Conservation (phyloP, 1,284 basidiomycete species). For the Ceratobasidium sp. region DNA sequence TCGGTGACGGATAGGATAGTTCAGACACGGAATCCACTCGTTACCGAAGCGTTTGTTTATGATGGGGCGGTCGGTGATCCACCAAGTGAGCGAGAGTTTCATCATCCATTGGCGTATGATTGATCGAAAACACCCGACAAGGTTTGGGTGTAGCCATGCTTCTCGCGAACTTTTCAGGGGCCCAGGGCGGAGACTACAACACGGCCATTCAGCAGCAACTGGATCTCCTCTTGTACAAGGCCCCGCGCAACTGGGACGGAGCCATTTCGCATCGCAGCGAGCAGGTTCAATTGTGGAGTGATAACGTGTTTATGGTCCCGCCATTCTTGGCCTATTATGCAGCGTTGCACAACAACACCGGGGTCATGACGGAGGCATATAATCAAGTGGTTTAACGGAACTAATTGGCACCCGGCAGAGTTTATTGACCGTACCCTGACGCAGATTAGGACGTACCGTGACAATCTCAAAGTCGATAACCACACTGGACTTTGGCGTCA, state of each 20-base stretch:
- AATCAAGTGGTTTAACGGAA: constrained; percentile 50
- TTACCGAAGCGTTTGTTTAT: constrained; percentile 31
- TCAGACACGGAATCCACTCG: constrained; percentile 19
- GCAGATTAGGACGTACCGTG: constrained; percentile 57
- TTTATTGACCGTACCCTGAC: constrained; percentile 51
- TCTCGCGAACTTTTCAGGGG: constrained; percentile 40
- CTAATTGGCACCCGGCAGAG: constrained; percentile 50
- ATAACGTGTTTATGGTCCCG: constrained; percentile 66
- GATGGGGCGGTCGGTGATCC: constrained; percentile 41
- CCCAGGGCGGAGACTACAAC: constrained; percentile 36
- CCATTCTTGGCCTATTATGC: constrained; percentile 61
- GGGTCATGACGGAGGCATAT: constrained; percentile 14
- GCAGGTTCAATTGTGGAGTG: constrained; percentile 56
- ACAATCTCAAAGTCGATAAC: constrained; percentile 54
- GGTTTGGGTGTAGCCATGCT: constrained; percentile 40
- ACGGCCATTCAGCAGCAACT: constrained; percentile 40
- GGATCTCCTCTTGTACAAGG: constrained; percentile 51
- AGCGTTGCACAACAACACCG: constrained; percentile 20
- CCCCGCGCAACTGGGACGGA: constrained; percentile 56
- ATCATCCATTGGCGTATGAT: neutral
- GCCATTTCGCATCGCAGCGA: constrained; percentile 60
- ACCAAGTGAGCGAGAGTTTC: constrained; percentile 21
- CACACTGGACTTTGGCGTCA: constrained; percentile 52
- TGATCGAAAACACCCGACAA: neutral
- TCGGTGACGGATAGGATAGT: constrained; percentile 37